These are phyloP conservation scores for Allium cepa DNA, from an alignment of 106 monocot genomes.

Conservation along the genomic window DNA sequence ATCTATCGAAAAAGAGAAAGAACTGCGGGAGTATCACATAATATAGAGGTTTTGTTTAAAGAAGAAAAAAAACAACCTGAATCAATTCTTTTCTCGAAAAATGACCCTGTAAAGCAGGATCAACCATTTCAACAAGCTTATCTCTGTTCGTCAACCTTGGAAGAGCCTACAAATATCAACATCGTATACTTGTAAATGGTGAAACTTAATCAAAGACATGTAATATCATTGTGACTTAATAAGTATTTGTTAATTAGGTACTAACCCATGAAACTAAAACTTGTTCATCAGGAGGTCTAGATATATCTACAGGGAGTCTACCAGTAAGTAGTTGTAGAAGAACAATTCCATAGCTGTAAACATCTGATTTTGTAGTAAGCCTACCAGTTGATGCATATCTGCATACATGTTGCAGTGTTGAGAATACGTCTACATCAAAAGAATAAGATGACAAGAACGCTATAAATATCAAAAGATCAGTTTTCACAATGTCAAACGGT, in stretches of 20 bases:
- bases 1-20: too few species aligned
- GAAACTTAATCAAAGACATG: too few species aligned
- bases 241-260: background rate
- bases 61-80: slow-evolving; percentile 33
- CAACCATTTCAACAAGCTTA: slow-evolving; percentile 87
- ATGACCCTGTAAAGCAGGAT: slow-evolving; percentile 70
- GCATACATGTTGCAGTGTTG: background rate
- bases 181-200: background rate
- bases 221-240: background rate
- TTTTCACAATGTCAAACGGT: too few species aligned
- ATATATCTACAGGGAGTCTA: slow-evolving; percentile 59
- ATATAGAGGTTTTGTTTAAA: too few species aligned
- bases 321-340: slow-evolving; percentile 87
- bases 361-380: slow-evolving; percentile 92
- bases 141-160: slow-evolving; percentile 85
- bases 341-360: slow-evolving; percentile 94
- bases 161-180: slow-evolving; percentile 48
- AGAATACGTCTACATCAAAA: too few species aligned
- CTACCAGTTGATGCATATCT: slow-evolving; percentile 86
- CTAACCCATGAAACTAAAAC: slow-evolving; percentile 89
- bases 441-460: too few species aligned
- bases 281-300: slow-evolving; percentile 63
- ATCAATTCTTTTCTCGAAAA: slow-evolving; percentile 73
- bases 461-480: too few species aligned
- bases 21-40: too few species aligned